phyloP scores from a whole-genome alignment of 352 stramenopile species.

The Phytophthora nicotianae region DNA sequence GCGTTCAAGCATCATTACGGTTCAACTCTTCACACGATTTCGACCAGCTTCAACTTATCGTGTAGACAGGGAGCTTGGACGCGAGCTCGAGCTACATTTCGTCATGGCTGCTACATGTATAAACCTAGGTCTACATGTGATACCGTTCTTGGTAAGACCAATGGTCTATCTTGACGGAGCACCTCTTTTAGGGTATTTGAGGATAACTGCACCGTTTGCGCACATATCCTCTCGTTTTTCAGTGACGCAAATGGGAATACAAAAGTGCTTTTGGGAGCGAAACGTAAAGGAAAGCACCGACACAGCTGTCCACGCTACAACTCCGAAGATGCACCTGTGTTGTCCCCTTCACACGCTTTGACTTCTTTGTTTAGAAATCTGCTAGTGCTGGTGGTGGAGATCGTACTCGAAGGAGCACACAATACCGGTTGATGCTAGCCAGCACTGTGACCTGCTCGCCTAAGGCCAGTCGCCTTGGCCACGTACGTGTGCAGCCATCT shows the following conservation, averaged over 20 bases:
- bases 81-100: too few species aligned
- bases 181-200: too few species aligned
- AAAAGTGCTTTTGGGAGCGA: slow-evolving; percentile 1
- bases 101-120: too few species aligned
- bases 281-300: slow-evolving; percentile 18
- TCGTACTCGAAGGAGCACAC: too few species aligned
- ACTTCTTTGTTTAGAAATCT: neutral
- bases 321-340: slow-evolving; percentile 13
- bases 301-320: slow-evolving; percentile 7
- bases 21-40: too few species aligned
- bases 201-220: neutral
- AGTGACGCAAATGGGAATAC: neutral
- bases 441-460: neutral
- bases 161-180: too few species aligned
- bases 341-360: neutral
- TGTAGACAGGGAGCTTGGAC: too few species aligned
- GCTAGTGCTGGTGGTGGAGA: neutral
- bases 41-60: too few species aligned
- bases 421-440: too few species aligned
- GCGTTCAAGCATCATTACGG: too few species aligned
- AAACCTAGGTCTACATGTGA: too few species aligned
- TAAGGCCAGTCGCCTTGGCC: neutral
- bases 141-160: too few species aligned
- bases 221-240: neutral
- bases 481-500: slow-evolving; percentile 3